Conservation (phyloP, 257 asterid species). For the Forsythia suspensa region DNA sequence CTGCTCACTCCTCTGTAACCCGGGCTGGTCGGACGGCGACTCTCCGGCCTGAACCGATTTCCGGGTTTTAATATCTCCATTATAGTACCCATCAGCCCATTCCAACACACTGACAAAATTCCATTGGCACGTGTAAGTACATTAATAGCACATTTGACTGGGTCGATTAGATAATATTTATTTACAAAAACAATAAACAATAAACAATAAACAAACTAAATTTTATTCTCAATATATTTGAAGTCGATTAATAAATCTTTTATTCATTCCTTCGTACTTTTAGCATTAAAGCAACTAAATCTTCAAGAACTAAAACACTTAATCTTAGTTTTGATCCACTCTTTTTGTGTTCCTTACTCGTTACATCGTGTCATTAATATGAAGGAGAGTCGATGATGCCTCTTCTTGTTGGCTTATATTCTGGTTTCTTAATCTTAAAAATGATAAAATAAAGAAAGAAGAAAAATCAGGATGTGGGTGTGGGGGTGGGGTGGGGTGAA, state of each 20-base stretch:
- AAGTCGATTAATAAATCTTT: too few relatives aligned
- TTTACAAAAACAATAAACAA: too few relatives aligned
- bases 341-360: too few relatives aligned
- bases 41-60: conserved; percentile 74
- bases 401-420: not conserved
- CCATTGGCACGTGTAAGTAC: not conserved
- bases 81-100: conserved; percentile 93
- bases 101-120: conserved; percentile 49
- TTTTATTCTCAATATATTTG: too few relatives aligned
- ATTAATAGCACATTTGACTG: not conserved
- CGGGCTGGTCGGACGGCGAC: conserved; percentile 49
- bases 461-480: not conserved
- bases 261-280: too few relatives aligned
- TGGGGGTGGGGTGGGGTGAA: not conserved
- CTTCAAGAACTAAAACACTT: too few relatives aligned
- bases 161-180: not conserved
- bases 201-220: too few relatives aligned
- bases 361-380: too few relatives aligned
- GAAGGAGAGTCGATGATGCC: not conserved
- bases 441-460: not conserved
- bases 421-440: not conserved
- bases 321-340: too few relatives aligned
- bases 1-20: conserved; percentile 77
- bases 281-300: too few relatives aligned
- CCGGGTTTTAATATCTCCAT: conserved; percentile 91